Evolutionary conservation across 2,329 filamentous ascomycete genomes (phyloP).

Genomic region (Penicillium sumatraense): DNA sequence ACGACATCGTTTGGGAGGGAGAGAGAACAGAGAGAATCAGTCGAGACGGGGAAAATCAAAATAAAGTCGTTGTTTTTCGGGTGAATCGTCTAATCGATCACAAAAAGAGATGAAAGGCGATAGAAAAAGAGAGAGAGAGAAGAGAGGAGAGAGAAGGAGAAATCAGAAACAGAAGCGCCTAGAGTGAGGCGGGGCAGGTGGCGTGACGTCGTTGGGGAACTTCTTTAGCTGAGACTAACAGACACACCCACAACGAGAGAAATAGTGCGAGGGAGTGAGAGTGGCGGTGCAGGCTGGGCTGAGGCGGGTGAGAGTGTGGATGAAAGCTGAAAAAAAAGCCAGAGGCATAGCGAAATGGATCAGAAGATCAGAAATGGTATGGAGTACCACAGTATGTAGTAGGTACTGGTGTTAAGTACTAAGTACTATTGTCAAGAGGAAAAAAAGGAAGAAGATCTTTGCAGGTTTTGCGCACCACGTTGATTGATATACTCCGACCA

Average conservation of each 20-base stretch:
- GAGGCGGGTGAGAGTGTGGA: background rate
- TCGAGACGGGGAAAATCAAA: background rate
- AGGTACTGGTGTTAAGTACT: too few species aligned
- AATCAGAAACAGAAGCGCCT: constrained; percentile 8
- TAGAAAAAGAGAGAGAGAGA: constrained; percentile 10
- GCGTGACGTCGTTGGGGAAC: constrained; percentile 32
- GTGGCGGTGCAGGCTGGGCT: background rate
- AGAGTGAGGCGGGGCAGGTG: constrained; percentile 24
- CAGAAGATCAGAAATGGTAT: too few species aligned
- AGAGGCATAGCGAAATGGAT: background rate
- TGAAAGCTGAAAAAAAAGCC: too few species aligned
- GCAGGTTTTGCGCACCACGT: background rate
- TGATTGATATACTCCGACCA: background rate
- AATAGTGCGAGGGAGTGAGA: too few species aligned
- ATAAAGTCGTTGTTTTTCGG: constrained; percentile 4
- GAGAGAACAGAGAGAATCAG: constrained; percentile 4
- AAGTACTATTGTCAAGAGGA: background rate
- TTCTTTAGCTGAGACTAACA: too few species aligned
- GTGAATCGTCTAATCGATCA: constrained; percentile 21
- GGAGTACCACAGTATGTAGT: too few species aligned
- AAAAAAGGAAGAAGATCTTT: background rate
- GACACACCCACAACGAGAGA: constrained; percentile 6
- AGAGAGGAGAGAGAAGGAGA: constrained; percentile 11
- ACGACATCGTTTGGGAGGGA: constrained; percentile 34
- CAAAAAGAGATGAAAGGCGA: constrained; percentile 13